Percentiles rank a stretch among this genome's conserved stretches.
phyloP scores from a whole-genome alignment of 495 filamentous ascomycete species.

The Aspergillus ostianus region DNA sequence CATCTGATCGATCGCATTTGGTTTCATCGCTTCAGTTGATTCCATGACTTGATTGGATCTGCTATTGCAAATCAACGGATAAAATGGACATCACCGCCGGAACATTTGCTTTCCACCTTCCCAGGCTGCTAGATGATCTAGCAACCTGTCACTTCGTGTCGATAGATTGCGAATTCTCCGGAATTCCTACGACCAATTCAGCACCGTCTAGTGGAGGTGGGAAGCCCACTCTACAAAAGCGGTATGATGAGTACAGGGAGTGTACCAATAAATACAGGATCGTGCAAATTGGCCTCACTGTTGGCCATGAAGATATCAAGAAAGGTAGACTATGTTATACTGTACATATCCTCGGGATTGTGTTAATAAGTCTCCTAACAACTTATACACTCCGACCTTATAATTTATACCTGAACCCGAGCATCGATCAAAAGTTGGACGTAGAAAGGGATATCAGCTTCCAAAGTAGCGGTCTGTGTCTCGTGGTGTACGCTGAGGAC shows the following conservation, averaged over 20 bases:
- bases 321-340: conserved; percentile 31
- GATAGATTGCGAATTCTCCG: conserved; percentile 76
- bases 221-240: conserved; percentile 54
- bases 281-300: conserved; percentile 74
- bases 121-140: conserved; percentile 59
- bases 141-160: conserved; percentile 62
- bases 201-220: conserved; percentile 17
- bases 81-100: conserved; percentile 62
- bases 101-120: conserved; percentile 56
- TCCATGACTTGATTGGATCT: too few species aligned
- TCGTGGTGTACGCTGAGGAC: not conserved
- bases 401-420: conserved; percentile 65
- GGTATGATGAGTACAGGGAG: conserved; percentile 62
- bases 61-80: not conserved
- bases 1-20: too few species aligned
- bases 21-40: too few species aligned
- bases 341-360: conserved; percentile 5
- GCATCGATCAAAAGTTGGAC: conserved; percentile 45
- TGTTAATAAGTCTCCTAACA: conserved; percentile 27
- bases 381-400: conserved; percentile 64
- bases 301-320: conserved; percentile 53
- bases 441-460: conserved; percentile 55
- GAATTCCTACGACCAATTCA: conserved; percentile 48
- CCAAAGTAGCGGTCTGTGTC: conserved; percentile 47
- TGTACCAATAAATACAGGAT: conserved; percentile 71